These are phyloP conservation scores for Amanita pseudoporphyria DNA, from an alignment of 768 basidiomycete genomes.

Conservation along the genomic window DNA sequence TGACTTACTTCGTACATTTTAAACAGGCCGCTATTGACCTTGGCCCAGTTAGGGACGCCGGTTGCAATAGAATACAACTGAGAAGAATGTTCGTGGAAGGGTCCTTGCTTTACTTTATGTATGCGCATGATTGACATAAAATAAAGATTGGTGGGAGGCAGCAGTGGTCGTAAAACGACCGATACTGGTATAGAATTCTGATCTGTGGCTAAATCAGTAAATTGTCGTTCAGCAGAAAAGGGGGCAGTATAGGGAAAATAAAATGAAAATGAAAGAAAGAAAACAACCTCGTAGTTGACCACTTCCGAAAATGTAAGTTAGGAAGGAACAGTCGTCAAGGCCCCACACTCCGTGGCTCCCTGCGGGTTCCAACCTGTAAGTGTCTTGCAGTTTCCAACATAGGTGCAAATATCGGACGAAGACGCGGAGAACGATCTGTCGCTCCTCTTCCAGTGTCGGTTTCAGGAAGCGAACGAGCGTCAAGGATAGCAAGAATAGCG, in stretches of 20 bases:
- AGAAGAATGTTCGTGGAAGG: slow-evolving; percentile 89
- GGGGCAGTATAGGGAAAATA: no score
- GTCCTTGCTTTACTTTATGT: slow-evolving; percentile 72
- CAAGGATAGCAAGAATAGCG: slow-evolving; percentile 64
- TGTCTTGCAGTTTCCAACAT: slow-evolving; percentile 80
- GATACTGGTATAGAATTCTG: slow-evolving; percentile 57
- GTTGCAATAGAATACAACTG: slow-evolving; percentile 80
- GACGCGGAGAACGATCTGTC: slow-evolving; percentile 45
- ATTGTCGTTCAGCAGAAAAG: slow-evolving; percentile 2
- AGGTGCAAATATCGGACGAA: slow-evolving; percentile 74
- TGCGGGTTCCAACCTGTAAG: slow-evolving; percentile 88
- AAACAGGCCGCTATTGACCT: slow-evolving; percentile 82
- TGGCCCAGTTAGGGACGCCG: slow-evolving; percentile 85
- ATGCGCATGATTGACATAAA: slow-evolving; percentile 73
- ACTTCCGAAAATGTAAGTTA: slow-evolving; percentile 87
- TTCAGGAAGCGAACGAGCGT: slow-evolving; percentile 59
- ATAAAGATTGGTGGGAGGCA: slow-evolving; percentile 68
- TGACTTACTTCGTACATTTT: slow-evolving; percentile 87
- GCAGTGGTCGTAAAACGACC: slow-evolving; percentile 46
- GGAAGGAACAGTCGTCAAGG: slow-evolving; percentile 83
- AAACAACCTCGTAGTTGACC: slow-evolving; percentile 69
- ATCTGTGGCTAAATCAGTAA: slow-evolving; percentile 29
- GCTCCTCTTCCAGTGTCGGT: slow-evolving; percentile 52
- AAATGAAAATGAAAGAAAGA: neutral
- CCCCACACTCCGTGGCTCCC: slow-evolving; percentile 99